phyloP scores from a whole-genome alignment of 495 filamentous ascomycete species.

The Friedmanniomyces simplex region DNA sequence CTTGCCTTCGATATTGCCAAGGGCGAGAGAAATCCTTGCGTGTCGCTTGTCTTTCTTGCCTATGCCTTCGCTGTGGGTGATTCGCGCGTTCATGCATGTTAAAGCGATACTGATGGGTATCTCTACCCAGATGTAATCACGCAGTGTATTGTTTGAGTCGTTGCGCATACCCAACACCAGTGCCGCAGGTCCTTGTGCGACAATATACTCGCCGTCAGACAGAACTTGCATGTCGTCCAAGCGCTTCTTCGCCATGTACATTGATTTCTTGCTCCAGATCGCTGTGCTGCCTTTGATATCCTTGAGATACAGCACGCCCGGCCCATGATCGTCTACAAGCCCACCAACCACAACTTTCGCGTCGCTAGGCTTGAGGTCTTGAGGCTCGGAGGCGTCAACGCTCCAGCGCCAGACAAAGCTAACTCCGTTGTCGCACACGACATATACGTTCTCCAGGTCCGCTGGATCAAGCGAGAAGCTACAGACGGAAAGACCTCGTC shows the following conservation, averaged over 20 bases:
- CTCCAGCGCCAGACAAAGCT: conserved; percentile 69
- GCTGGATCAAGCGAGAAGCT: conserved; percentile 50
- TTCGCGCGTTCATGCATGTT: conserved; percentile 46
- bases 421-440: conserved; percentile 53
- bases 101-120: conserved; percentile 37
- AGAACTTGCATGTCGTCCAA: conserved; percentile 28
- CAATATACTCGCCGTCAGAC: conserved; percentile 10
- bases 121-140: conserved; percentile 13
- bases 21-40: conserved; percentile 46
- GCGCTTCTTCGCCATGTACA: conserved; percentile 18
- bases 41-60: conserved; percentile 2
- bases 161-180: conserved; percentile 10
- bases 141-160: background rate
- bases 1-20: conserved; percentile 63
- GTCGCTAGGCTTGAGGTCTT: background rate
- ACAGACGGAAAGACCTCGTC: conserved; percentile 32
- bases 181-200: conserved; percentile 17
- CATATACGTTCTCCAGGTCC: conserved; percentile 52
- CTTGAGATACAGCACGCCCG: background rate
- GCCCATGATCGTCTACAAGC: background rate
- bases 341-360: background rate
- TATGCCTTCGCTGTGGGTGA: conserved; percentile 8
- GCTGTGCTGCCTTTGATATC: background rate
- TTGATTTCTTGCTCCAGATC: conserved; percentile 1
- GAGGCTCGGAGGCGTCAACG: background rate